These are phyloP conservation scores for Nicotiana tabacum DNA, from an alignment of 257 asterid species.

Conservation along the genomic window DNA sequence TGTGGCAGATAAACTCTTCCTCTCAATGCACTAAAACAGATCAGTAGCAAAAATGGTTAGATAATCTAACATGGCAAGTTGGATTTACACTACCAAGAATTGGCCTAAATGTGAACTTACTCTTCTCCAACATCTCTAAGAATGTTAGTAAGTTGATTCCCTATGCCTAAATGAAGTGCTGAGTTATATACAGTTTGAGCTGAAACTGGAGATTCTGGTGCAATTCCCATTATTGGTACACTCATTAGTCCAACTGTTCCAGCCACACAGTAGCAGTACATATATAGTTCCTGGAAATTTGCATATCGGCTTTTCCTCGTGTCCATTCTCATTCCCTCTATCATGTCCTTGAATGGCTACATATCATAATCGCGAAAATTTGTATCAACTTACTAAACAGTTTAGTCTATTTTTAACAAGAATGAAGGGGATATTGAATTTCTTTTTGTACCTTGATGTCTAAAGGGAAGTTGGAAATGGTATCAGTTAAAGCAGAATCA, in stretches of 20 bases:
- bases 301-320: constrained; percentile 51
- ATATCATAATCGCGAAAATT: neutral
- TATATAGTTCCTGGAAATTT: constrained; percentile 57
- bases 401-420: too few relatives aligned
- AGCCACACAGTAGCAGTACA: constrained; percentile 75
- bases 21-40: constrained; percentile 47
- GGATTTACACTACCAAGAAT: neutral
- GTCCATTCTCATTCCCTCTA: constrained; percentile 91
- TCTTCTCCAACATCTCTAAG: constrained; percentile 88
- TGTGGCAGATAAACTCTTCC: constrained; percentile 88
- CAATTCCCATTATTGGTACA: constrained; percentile 84
- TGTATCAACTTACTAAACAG: neutral
- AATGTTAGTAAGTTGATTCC: constrained; percentile 73
- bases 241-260: constrained; percentile 88
- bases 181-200: constrained; percentile 49
- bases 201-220: constrained; percentile 54
- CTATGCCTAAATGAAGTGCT: constrained; percentile 62
- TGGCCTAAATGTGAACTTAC: constrained; percentile 27
- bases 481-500: constrained; percentile 78
- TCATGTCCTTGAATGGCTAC: constrained; percentile 86
- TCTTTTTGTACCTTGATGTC: constrained; percentile 52
- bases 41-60: neutral
- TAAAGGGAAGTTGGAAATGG: constrained; percentile 57
- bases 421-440: too few relatives aligned
- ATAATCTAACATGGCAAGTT: neutral